phyloP scores from a whole-genome alignment of 1,284 basidiomycete species.

The Ceratobasidium sp. region DNA sequence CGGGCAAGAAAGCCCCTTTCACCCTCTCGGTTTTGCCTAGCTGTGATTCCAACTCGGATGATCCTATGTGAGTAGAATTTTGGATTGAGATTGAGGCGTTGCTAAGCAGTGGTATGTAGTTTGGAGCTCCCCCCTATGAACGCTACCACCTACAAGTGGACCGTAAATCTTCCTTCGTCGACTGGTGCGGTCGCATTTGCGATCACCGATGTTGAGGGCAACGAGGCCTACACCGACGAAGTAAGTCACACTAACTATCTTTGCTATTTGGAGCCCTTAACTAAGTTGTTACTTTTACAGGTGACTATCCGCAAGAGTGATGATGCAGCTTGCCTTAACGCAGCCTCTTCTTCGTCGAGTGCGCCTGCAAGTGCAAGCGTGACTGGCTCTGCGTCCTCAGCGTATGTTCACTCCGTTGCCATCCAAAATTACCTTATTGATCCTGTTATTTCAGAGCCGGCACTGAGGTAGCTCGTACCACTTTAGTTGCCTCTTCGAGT shows the following conservation, averaged over 20 bases:
- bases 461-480: not conserved
- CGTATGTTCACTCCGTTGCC: too few species aligned
- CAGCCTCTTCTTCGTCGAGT: not conserved
- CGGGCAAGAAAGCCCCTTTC: slow-evolving; percentile 38
- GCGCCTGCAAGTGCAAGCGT: not conserved
- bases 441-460: not conserved
- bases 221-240: slow-evolving; percentile 42
- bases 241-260: not conserved
- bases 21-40: slow-evolving; percentile 32
- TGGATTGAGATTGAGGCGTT: not conserved
- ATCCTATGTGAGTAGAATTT: slow-evolving; percentile 26
- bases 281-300: slow-evolving; percentile 4
- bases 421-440: too few species aligned
- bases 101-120: slow-evolving; percentile 3
- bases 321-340: slow-evolving; percentile 24
- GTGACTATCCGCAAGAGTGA: slow-evolving; percentile 28
- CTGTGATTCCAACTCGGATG: slow-evolving; percentile 25
- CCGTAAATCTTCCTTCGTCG: slow-evolving; percentile 34
- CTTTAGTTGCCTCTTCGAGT: slow-evolving; percentile 1
- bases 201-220: slow-evolving; percentile 27
- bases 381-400: not conserved
- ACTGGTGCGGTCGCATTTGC: slow-evolving; percentile 35
- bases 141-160: slow-evolving; percentile 33
- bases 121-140: slow-evolving; percentile 32
- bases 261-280: too few species aligned